Conservation (phyloP, 2,329 filamentous ascomycete genomes). For the Xylaria sp. region DNA sequence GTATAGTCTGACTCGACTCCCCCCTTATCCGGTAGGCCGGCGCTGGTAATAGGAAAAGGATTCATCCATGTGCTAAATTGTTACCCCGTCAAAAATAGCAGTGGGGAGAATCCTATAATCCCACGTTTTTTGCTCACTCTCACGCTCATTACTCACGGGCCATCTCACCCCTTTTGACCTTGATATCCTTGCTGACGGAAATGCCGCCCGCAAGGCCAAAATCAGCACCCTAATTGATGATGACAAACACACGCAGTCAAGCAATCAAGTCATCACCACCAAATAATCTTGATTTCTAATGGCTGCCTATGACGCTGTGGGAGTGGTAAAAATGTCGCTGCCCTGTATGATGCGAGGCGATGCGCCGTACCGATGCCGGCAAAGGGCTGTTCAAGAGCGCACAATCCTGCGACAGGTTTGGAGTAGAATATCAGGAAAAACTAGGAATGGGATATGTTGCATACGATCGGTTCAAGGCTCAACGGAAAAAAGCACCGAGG, state of each 20-base stretch:
- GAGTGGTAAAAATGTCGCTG: constrained; percentile 22
- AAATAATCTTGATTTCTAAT: constrained; percentile 43
- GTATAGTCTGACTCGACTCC: constrained; percentile 17
- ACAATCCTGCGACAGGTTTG: constrained; percentile 31
- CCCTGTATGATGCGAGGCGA: constrained; percentile 28
- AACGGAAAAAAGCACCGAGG: constrained; percentile 17
- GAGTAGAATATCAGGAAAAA: constrained; percentile 18
- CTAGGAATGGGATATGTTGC: constrained; percentile 30
- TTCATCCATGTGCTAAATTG: constrained; percentile 29
- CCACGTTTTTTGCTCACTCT: constrained; percentile 36
- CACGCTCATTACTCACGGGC: constrained; percentile 20
- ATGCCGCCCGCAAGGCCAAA: constrained; percentile 31
- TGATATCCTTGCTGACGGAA: constrained; percentile 30
- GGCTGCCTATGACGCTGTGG: constrained; percentile 19
- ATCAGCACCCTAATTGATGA: constrained; percentile 22
- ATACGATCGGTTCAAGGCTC: constrained; percentile 23
- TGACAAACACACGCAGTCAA: constrained; percentile 29
- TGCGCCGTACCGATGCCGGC: constrained; percentile 34
- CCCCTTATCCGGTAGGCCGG: constrained; percentile 22
- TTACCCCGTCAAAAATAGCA: constrained; percentile 41
- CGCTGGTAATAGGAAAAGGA: constrained; percentile 36
- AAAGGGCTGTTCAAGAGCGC: constrained; percentile 11
- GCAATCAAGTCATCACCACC: constrained; percentile 21
- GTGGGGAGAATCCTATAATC: constrained; percentile 37
- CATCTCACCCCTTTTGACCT: constrained; percentile 25